phyloP scores from a whole-genome alignment of 352 stramenopile species.

The Phytophthora vignae region DNA sequence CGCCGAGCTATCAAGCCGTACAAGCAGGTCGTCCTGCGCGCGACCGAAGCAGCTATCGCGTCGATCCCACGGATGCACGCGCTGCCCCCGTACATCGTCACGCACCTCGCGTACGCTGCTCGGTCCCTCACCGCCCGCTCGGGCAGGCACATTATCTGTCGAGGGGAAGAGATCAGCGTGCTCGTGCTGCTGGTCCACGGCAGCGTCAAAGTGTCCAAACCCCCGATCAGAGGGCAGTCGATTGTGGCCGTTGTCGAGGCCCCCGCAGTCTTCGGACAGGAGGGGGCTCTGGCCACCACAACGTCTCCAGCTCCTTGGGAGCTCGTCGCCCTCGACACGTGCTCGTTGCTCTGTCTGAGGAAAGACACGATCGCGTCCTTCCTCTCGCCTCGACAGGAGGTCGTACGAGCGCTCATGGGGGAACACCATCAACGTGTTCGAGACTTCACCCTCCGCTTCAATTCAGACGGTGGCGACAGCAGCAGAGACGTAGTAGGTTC shows the following conservation, averaged over 20 bases:
- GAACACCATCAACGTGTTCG: constrained; percentile 54
- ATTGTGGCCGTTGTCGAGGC: constrained; percentile 68
- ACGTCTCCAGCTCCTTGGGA: constrained; percentile 56
- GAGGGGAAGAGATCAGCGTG: constrained; percentile 65
- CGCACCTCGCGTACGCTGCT: constrained; percentile 70
- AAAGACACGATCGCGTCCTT: constrained; percentile 73
- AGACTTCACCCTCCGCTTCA: constrained; percentile 62
- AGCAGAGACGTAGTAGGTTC: constrained; percentile 8
- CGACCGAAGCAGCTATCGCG: constrained; percentile 62
- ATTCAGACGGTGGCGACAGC: constrained; percentile 5
- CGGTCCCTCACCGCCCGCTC: constrained; percentile 52
- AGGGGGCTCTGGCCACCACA: constrained; percentile 56
- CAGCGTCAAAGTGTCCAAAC: constrained; percentile 71
- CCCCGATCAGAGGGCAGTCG: constrained; percentile 6
- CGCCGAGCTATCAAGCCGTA: constrained; percentile 72
- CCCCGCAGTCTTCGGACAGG: constrained; percentile 79
- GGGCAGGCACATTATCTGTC: constrained; percentile 54
- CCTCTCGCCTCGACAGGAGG: constrained; percentile 52
- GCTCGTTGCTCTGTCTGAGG: constrained; percentile 61
- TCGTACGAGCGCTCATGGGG: constrained; percentile 53
- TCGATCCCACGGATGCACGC: constrained; percentile 56
- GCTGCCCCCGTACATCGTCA: constrained; percentile 60
- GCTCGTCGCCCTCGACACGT: constrained; percentile 67
- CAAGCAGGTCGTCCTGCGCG: constrained; percentile 71
- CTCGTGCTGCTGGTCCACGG: constrained; percentile 71